Base-by-base conservation (phyloP, 2,329 filamentous ascomycete genomes). In the Cercospora beticola region DNA sequence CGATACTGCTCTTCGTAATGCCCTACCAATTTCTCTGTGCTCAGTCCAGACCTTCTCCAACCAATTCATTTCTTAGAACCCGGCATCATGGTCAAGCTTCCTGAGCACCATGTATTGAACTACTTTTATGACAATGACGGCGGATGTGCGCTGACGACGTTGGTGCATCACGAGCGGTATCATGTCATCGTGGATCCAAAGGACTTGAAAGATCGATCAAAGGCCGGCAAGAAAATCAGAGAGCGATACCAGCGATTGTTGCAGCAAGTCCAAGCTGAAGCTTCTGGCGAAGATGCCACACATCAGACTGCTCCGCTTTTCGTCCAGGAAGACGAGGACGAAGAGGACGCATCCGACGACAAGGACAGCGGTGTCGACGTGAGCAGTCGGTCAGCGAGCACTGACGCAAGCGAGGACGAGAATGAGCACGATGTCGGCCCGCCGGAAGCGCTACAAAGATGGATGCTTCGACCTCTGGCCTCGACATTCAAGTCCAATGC, bases 121-220 rank as follows among this genome's bases (percentile, higher is more conserved):
- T 79, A 79, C 70, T 74, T 77, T 52, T 73, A 74, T 49, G 76
- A 79, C 68, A 73, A 76, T 43, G 73, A 77, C 5, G 69, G 76
- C 62, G 74, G 72, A 36, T 78, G 74, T 65, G 76, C 78, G 7
- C 63, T 80, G 30, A 80, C 77, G 0, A 74, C 73, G 2, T 67
- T 75, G n/a, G 70, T 74, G 30, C 73, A 77, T 63, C 71, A 74
- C n/a, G 67, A 73, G 6, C 73, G 77, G 8, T 78, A 77, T 28
- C 78, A 80, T 69, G 69, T 78, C 57, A 76, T 77, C 52, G 75
- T 75, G n/a, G 75, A 78, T 16, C 65, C 69, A 2, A 65, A 70
- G 18, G 67, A 73, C 14, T 65, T 78, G 12, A 60, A 73, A 54
- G 70, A 70, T 65, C 61, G 71, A 26, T 67, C 67, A 3, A 73